These are phyloP conservation scores for Aspergillus aculeatus DNA, from an alignment of 2,329 filamentous ascomycete genomes.

Conservation along the genomic window DNA sequence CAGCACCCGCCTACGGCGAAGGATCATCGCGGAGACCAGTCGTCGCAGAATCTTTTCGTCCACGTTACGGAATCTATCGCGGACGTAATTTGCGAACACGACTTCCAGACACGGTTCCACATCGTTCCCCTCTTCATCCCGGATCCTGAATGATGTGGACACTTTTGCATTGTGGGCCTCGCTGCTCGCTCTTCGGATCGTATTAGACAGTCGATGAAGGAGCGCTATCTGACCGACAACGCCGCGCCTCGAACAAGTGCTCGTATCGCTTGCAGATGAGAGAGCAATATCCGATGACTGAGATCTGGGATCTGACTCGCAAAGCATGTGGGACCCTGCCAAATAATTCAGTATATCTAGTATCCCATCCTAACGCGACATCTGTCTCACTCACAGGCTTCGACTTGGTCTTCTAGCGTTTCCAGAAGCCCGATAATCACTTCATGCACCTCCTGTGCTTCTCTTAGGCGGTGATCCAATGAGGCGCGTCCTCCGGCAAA, in stretches of 20 bases:
- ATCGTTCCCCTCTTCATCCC: slow-evolving; percentile 7
- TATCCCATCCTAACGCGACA: too few species aligned
- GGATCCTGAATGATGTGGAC: background rate
- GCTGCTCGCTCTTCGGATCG: slow-evolving; percentile 10
- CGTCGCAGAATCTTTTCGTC: slow-evolving; percentile 1
- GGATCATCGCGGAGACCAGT: slow-evolving; percentile 7
- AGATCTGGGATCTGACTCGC: too few species aligned
- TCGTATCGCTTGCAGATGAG: too few species aligned
- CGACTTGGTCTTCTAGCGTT: slow-evolving; percentile 6
- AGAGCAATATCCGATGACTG: too few species aligned
- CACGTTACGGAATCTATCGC: slow-evolving; percentile 2
- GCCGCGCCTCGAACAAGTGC: too few species aligned
- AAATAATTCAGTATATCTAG: too few species aligned
- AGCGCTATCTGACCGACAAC: background rate
- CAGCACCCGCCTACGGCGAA: slow-evolving; percentile 9
- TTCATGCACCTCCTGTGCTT: slow-evolving; percentile 7
- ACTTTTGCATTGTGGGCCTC: slow-evolving; percentile 5
- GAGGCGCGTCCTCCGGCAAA: slow-evolving; percentile 4
- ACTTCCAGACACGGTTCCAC: background rate
- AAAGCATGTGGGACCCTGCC: too few species aligned
- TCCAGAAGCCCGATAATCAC: slow-evolving; percentile 2
- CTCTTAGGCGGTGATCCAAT: slow-evolving; percentile 10
- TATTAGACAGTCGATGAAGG: slow-evolving; percentile 10
- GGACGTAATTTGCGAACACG: slow-evolving; percentile 5
- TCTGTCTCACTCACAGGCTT: slow-evolving; percentile 2